Evolutionary conservation across 176 grass and related monocot species (phyloP).

Genomic region (Olyra latifolia): DNA sequence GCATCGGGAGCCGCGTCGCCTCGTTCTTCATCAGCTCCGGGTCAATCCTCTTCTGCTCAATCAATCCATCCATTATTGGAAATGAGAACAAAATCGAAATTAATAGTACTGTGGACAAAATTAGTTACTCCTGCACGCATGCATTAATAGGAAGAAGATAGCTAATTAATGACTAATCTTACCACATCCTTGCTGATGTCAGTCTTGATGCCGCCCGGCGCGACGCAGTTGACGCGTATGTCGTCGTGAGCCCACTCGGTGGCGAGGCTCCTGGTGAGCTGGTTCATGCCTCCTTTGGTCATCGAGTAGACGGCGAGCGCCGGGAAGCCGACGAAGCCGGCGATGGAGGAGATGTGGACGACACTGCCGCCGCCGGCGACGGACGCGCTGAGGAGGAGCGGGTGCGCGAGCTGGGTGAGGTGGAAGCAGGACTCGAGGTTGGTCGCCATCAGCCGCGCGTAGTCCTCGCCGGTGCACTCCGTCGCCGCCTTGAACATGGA

Average conservation of each 20-base stretch:
- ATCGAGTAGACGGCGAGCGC: slow-evolving; percentile 34
- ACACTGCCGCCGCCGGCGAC: neutral
- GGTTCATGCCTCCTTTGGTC: slow-evolving; percentile 40
- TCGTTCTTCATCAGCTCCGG: slow-evolving; percentile 24
- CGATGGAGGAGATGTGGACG: slow-evolving; percentile 33
- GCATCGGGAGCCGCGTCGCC: neutral
- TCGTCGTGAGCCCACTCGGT: slow-evolving; percentile 12
- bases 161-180: too few species aligned
- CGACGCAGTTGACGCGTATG: slow-evolving; percentile 43
- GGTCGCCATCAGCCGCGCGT: slow-evolving; percentile 20
- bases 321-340: slow-evolving; percentile 14
- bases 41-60: slow-evolving; percentile 16
- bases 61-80: neutral
- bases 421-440: slow-evolving; percentile 50
- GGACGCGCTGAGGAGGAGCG: neutral
- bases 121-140: neutral
- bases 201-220: slow-evolving; percentile 26
- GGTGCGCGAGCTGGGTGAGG: slow-evolving; percentile 40
- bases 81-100: neutral
- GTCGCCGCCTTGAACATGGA: neutral
- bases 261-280: slow-evolving; percentile 38
- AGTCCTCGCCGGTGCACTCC: slow-evolving; percentile 36
- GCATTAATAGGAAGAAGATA: neutral
- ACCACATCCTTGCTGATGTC: slow-evolving; percentile 15
- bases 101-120: neutral